Base-by-base conservation (phyloP, 768 basidiomycete species). In the Phaeolepiota aurea region DNA sequence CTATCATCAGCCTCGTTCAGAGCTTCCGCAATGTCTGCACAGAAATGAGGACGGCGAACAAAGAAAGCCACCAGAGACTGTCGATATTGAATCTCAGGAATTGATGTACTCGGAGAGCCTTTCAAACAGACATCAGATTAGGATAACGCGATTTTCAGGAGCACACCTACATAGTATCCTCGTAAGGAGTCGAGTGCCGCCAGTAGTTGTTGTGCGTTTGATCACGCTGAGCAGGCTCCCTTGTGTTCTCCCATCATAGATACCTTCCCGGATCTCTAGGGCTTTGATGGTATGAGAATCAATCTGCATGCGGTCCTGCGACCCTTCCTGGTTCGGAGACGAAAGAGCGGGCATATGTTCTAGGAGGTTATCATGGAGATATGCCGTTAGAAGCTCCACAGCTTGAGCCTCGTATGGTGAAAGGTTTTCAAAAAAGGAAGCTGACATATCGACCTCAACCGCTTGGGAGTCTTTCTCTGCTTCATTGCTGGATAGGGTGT, bases 271-370 rank as follows among this genome's bases (percentile, higher is more conserved):
- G 39, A 93, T 82, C 57, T 93, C 90, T 33, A 92, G 74, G n/a
- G 84, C 82, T 54, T 84, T 82, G 58, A 91, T 82, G 1, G 90
- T 91, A 54, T 91, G 81, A 3, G 84, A 73, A 54, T 93, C 90
- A 42, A 93, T 87, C 48, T 89, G 83, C 87, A 93, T 88, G n/a
- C 80, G 69, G 18, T 68, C 63, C 19, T 65, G 54, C 12, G 57
- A 46, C 13, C 57, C 66, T 56, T 90, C 85, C 47, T 68, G 74
- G 32, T 63, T 68, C 0, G 87, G 83, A 18, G 57, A 53, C 18
- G 69, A 64, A 18, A 87, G 68, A 14, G 54, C 53, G 10, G 89
- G 88, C 79, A 84, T 86, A 52, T 82, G 72, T 37, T 90, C 89
- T 51, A 91, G 58, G 18, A 92, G 70, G 50, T 84, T 81, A 32